Conservation (phyloP, 768 basidiomycete species). For the Suillus fuscotomentosus region DNA sequence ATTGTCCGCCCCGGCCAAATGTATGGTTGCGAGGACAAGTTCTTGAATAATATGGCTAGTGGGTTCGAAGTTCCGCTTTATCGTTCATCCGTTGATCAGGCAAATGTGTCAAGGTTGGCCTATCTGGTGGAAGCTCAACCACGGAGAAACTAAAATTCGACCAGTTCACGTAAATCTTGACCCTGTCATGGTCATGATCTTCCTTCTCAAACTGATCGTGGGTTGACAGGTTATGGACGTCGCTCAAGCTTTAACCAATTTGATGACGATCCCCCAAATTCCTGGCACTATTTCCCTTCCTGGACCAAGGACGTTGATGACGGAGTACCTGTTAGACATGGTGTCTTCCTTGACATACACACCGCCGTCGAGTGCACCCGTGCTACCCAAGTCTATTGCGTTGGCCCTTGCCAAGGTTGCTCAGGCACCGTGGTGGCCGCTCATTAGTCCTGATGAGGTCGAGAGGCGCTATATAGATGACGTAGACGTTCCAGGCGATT, state of each 20-base stretch:
- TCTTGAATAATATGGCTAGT: slow-evolving; percentile 92
- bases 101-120: slow-evolving; percentile 65
- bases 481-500: slow-evolving; percentile 68
- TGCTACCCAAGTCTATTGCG: slow-evolving; percentile 74
- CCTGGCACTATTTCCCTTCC: slow-evolving; percentile 77
- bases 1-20: slow-evolving; percentile 83
- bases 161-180: slow-evolving; percentile 77
- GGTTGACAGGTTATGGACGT: slow-evolving; percentile 80
- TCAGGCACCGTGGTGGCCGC: slow-evolving; percentile 88
- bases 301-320: slow-evolving; percentile 84
- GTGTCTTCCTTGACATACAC: slow-evolving; percentile 80
- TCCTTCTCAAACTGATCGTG: slow-evolving; percentile 12
- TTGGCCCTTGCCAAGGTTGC: slow-evolving; percentile 56
- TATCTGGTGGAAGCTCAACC: slow-evolving; percentile 92
- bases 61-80: slow-evolving; percentile 31
- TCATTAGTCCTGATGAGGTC: slow-evolving; percentile 88
- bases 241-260: slow-evolving; percentile 85
- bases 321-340: slow-evolving; percentile 77
- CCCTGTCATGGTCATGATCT: slow-evolving; percentile 16
- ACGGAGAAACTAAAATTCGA: slow-evolving; percentile 80
- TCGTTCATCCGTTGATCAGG: slow-evolving; percentile 12
- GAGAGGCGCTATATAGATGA: slow-evolving; percentile 86
- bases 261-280: slow-evolving; percentile 60
- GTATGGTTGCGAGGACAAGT: slow-evolving; percentile 94
- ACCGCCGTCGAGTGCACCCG: slow-evolving; percentile 67